These are phyloP conservation scores for Albatrellus sp. DNA, from an alignment of 1,284 basidiomycete species.

Conservation along the genomic window DNA sequence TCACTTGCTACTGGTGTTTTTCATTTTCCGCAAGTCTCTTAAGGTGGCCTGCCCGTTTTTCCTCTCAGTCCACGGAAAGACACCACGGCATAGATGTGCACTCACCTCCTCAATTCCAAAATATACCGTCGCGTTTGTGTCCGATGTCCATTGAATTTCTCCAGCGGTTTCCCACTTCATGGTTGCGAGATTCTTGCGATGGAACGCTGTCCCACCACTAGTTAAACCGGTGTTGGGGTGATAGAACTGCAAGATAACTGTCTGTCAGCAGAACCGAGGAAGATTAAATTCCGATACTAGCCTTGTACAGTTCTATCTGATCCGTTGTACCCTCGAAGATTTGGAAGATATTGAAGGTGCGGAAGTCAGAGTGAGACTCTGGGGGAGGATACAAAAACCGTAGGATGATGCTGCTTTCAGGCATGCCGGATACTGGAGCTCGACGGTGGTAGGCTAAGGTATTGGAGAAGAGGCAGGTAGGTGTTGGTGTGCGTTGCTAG, in stretches of 20 bases:
- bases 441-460: neutral
- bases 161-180: slow-evolving; percentile 37
- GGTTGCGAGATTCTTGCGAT: slow-evolving; percentile 33
- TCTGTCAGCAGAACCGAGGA: neutral
- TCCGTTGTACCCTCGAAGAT: slow-evolving; percentile 18
- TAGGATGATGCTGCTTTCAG: slow-evolving; percentile 24
- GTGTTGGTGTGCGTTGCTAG: neutral
- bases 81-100: neutral
- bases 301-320: slow-evolving; percentile 37
- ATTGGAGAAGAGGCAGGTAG: neutral
- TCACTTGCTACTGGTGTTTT: slow-evolving; percentile 39
- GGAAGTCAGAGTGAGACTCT: slow-evolving; percentile 24
- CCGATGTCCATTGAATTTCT: slow-evolving; percentile 37
- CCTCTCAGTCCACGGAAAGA: neutral
- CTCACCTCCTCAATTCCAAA: slow-evolving; percentile 39
- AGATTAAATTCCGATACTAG: slow-evolving; percentile 9
- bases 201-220: slow-evolving; percentile 34
- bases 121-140: slow-evolving; percentile 29
- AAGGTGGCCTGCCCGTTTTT: slow-evolving; percentile 24
- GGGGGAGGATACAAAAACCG: slow-evolving; percentile 27
- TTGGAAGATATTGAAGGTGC: slow-evolving; percentile 30
- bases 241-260: slow-evolving; percentile 27
- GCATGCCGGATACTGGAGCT: slow-evolving; percentile 11
- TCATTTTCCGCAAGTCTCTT: slow-evolving; percentile 34
- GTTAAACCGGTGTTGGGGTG: slow-evolving; percentile 35